These are phyloP conservation scores for Globisporangium sylvaticum DNA, from an alignment of 352 stramenopile species.

Conservation along the genomic window DNA sequence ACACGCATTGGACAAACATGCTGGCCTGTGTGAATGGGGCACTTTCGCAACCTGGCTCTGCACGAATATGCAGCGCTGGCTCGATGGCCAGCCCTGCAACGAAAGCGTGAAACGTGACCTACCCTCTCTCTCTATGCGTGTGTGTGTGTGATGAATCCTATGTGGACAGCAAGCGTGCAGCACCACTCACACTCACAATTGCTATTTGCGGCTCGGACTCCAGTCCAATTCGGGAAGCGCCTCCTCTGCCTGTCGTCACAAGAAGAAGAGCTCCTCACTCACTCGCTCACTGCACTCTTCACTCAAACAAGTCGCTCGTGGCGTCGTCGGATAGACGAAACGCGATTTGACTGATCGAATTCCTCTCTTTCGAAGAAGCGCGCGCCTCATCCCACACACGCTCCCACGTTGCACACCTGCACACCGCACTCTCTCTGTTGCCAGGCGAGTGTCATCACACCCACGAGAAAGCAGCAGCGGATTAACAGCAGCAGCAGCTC, in stretches of 20 bases:
- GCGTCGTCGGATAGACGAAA: not conserved
- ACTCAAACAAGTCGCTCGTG: not conserved
- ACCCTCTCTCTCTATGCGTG: not conserved
- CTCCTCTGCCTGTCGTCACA: not conserved
- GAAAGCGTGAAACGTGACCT: not conserved
- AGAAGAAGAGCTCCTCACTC: not conserved
- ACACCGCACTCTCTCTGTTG: not conserved
- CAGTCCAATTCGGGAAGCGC: not conserved
- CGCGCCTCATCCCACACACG: not conserved
- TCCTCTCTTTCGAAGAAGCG: slow-evolving; percentile 5
- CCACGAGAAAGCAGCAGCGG: not conserved
- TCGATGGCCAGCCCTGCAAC: not conserved
- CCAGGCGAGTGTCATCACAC: not conserved
- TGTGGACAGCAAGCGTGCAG: not conserved
- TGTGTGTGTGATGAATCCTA: not conserved
- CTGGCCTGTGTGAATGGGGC: not conserved
- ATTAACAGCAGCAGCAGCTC: not conserved
- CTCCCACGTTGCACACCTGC: not conserved
- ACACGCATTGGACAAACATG: not conserved
- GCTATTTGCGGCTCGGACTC: not conserved
- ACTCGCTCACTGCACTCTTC: not conserved
- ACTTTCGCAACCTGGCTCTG: not conserved
- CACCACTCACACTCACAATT: not conserved
- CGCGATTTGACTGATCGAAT: slow-evolving; percentile 12
- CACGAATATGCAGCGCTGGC: not conserved